Conservation (phyloP, 1,139 yeast genomes). For the Yamadazyma buinensis region DNA sequence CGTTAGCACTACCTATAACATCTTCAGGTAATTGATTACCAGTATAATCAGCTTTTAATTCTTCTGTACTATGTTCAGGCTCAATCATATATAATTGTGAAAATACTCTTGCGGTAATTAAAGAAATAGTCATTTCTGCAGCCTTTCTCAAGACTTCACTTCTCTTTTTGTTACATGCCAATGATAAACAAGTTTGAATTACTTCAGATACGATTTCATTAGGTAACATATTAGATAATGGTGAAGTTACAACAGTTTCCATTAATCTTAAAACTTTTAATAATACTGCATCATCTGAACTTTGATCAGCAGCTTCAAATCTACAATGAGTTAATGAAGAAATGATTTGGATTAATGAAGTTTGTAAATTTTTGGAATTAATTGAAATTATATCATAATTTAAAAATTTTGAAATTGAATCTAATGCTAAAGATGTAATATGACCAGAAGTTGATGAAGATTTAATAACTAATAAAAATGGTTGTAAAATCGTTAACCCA, state of each 20-base stretch:
- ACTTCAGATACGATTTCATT: slow-evolving; percentile 87
- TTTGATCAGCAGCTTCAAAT: slow-evolving; percentile 92
- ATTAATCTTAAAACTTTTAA: slow-evolving; percentile 75
- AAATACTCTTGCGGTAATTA: slow-evolving; percentile 69
- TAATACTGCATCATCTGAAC: slow-evolving; percentile 88
- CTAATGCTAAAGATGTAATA: slow-evolving; percentile 78
- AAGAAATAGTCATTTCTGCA: slow-evolving; percentile 81
- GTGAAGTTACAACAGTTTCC: slow-evolving; percentile 65
- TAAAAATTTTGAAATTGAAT: slow-evolving; percentile 68
- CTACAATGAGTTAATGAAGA: slow-evolving; percentile 90
- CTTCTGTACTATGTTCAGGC: slow-evolving; percentile 38
- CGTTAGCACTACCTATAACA: slow-evolving; percentile 36
- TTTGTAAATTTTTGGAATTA: slow-evolving; percentile 43
- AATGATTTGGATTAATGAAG: slow-evolving; percentile 56
- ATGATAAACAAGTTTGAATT: slow-evolving; percentile 83
- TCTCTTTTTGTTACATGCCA: slow-evolving; percentile 90
- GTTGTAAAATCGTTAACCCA: slow-evolving; percentile 73
- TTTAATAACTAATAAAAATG: slow-evolving; percentile 82
- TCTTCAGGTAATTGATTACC: slow-evolving; percentile 38
- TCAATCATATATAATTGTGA: slow-evolving; percentile 54
- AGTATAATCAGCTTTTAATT: slow-evolving; percentile 33
- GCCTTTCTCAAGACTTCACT: slow-evolving; percentile 86
- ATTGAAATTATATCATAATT: slow-evolving; percentile 55
- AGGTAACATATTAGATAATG: slow-evolving; percentile 59
- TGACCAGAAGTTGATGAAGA: slow-evolving; percentile 83